Conservation (phyloP, 768 basidiomycete genomes). For the Lanmaoa rubissima region DNA sequence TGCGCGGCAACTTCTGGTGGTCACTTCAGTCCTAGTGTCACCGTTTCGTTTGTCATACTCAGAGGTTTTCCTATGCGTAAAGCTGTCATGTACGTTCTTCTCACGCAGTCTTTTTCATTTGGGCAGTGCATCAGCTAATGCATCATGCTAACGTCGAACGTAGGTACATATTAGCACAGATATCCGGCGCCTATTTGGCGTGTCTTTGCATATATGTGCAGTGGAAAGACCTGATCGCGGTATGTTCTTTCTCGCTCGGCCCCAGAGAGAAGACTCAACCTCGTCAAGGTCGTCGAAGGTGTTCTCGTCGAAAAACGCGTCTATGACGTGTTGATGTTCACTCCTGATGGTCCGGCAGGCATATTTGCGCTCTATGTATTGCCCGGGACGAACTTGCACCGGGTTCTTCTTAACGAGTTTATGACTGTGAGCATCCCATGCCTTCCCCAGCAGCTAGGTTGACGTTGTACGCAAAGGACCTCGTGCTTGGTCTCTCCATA, state of each 20-base stretch:
- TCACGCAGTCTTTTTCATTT: constrained; percentile 8
- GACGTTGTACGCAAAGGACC: constrained; percentile 7
- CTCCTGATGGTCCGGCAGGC: constrained; percentile 35
- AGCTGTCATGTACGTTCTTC: constrained; percentile 43
- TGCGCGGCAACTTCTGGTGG: constrained; percentile 56
- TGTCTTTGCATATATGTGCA: constrained; percentile 60
- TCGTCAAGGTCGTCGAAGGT: constrained; percentile 25
- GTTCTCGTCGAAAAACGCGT: constrained; percentile 27
- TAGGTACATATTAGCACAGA: constrained; percentile 66
- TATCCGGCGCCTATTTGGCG: constrained; percentile 64
- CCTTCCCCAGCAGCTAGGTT: background rate
- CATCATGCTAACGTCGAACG: constrained; percentile 7
- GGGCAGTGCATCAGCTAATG: background rate
- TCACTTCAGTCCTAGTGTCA: constrained; percentile 66
- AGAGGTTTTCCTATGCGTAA: constrained; percentile 54
- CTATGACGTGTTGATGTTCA: constrained; percentile 36
- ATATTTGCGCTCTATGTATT: constrained; percentile 38
- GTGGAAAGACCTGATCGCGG: constrained; percentile 52
- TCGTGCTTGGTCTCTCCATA: constrained; percentile 22
- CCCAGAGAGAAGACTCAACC: constrained; percentile 13
- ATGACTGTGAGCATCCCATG: constrained; percentile 27
- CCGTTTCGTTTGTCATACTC: constrained; percentile 50
- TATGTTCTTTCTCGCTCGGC: constrained; percentile 44
- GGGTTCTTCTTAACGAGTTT: constrained; percentile 41
- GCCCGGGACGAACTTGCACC: constrained; percentile 31